Evolutionary conservation across 306 rosid species (phyloP).

Genomic region (Fragaria iinumae): DNA sequence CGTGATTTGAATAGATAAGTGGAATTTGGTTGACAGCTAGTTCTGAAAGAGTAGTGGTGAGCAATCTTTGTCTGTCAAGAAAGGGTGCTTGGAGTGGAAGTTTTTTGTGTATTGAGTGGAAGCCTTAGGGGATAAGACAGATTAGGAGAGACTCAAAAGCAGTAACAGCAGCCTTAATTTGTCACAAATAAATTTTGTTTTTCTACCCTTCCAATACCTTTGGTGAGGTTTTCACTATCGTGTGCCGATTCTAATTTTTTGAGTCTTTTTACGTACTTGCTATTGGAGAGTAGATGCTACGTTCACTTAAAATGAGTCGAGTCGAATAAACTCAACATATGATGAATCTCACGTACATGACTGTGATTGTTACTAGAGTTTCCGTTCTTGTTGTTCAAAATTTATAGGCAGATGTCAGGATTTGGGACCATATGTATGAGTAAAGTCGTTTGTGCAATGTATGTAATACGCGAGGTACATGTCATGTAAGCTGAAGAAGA

Average conservation of each 20-base stretch:
- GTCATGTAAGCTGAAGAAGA: neutral
- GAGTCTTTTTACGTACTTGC: too few species aligned
- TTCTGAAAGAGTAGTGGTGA: slow-evolving; percentile 24
- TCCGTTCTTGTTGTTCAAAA: neutral
- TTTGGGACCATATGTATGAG: neutral
- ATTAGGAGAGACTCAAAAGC: slow-evolving; percentile 45
- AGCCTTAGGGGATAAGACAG: slow-evolving; percentile 59
- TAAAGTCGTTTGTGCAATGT: neutral
- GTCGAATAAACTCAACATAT: neutral
- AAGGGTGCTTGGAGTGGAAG: slow-evolving; percentile 66
- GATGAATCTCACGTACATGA: too few species aligned
- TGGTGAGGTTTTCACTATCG: neutral
- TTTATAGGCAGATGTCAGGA: too few species aligned
- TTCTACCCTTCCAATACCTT: slow-evolving; percentile 22
- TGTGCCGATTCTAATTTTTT: neutral
- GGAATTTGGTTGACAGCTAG: slow-evolving; percentile 21
- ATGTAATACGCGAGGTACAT: neutral
- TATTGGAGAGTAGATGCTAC: too few species aligned
- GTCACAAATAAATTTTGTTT: slow-evolving; percentile 42
- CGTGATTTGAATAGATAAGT: slow-evolving; percentile 8
- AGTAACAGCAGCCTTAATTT: slow-evolving; percentile 31
- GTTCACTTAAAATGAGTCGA: too few species aligned
- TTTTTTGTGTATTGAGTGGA: slow-evolving; percentile 46
- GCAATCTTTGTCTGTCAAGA: slow-evolving; percentile 36
- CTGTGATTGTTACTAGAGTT: neutral